Base-by-base conservation (phyloP, 257 asterid species). In the Ajuga chamaepitys region DNA sequence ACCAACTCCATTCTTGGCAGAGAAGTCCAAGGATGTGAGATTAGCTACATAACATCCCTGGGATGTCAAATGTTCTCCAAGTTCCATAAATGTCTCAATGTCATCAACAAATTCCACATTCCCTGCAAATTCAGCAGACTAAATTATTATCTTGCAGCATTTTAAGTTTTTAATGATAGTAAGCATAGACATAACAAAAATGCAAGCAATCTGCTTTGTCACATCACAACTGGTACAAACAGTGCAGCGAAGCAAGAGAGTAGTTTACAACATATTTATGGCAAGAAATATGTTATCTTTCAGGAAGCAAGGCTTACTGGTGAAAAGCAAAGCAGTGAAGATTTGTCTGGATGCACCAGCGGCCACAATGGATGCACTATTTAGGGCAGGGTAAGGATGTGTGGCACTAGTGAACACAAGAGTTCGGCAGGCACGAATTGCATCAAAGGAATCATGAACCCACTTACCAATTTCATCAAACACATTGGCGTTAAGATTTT, bases 21-120 rank as follows among this genome's bases (percentile, higher is more conserved):
- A 78, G 77, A 94, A 83, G 76, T 94, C 96, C 74, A 76, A 66
- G 7, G 96, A 90, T 63, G 96, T 75, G 48, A 94, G 90, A 48
- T 72, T 88, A 46, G 95, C 96, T 12, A 88, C 96, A 62, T 77
- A 76, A 77, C 88, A 82, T 72, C 95, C 95, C 64, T 52, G 58
- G 30, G 88, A 70, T 63, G 79, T 86, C 79, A 94, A 72, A 73
- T 85, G 83, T 34, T 37, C 74, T 47, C 91, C 91, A 64, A 94
- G 97, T 67, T 88, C 88, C 53, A 68, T 78, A 71, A 90, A 94
- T 41, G 96, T 88, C 45, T 74, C 58, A 70, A 85, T 76, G 78
- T 90, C 97, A 77, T 94, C 99, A 50, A 88, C 97, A 57, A 80
- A 80, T 57, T 94, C 99, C 78, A 94, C 66, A 67, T 90, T 94